A percentile compares a stretch with the other conserved stretches of the same genome.
Conservation (phyloP, 495 filamentous ascomycete species). For the Neurospora tetrasperma region DNA sequence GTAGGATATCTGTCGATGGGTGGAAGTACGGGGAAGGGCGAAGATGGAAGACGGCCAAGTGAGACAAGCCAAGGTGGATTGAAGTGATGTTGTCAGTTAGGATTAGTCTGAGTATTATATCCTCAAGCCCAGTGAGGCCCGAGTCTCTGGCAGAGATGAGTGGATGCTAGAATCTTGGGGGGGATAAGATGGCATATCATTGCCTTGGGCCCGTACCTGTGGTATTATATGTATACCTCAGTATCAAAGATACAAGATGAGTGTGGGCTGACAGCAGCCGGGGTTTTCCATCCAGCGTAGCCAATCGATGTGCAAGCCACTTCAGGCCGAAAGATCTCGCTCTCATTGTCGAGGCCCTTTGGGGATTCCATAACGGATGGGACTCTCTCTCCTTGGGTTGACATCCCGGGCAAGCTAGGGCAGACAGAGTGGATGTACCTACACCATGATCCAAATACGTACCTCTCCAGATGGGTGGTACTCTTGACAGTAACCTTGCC, state of each 20-base stretch:
- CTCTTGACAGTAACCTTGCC: background rate
- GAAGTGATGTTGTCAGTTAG: background rate
- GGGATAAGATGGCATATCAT: conserved; percentile 17
- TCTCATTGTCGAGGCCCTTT: conserved; percentile 5
- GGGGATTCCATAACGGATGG: background rate
- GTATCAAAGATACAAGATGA: background rate
- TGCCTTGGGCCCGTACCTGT: conserved; percentile 4
- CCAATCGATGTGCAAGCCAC: conserved; percentile 18
- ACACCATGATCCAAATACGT: background rate
- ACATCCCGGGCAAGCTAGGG: background rate
- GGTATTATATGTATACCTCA: background rate
- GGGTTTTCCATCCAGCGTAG: conserved; percentile 13
- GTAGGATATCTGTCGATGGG: background rate
- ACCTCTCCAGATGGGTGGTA: background rate
- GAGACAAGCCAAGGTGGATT: background rate
- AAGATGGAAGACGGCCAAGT: background rate
- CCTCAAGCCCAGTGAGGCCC: background rate
- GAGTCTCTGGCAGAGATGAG: conserved; percentile 4
- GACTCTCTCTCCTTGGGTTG: background rate
- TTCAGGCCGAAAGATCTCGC: conserved; percentile 14
- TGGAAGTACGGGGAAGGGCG: background rate
- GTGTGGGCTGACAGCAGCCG: conserved; percentile 1
- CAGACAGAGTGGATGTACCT: background rate
- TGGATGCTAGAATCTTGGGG: conserved; percentile 5
- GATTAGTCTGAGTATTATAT: conserved; percentile 2